A percentile compares a stretch with the other conserved stretches of the same genome.
phyloP scores from a whole-genome alignment of 1,139 yeast species.

The Saccharomyces hybrid region DNA sequence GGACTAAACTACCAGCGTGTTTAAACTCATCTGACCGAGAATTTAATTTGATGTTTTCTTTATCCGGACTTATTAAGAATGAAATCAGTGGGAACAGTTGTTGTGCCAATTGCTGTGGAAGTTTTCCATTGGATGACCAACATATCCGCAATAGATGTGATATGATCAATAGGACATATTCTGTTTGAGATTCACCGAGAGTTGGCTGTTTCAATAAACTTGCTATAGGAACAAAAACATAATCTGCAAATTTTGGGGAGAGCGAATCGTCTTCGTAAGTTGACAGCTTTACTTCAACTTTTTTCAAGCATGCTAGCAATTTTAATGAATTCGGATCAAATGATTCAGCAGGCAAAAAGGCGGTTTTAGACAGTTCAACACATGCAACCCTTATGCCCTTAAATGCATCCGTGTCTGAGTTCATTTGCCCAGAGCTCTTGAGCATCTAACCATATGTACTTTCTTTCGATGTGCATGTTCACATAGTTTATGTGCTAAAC shows the following conservation, averaged over 20 bases:
- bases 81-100: conserved; percentile 46
- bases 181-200: conserved; percentile 40
- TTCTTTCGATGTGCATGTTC: not conserved
- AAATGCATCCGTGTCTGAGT: conserved; percentile 7
- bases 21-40: conserved; percentile 37
- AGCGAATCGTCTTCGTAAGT: conserved; percentile 14
- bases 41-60: conserved; percentile 12
- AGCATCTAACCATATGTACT: not conserved
- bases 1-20: conserved; percentile 37
- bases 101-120: conserved; percentile 37
- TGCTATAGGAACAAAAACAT: conserved; percentile 54
- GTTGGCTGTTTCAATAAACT: conserved; percentile 41
- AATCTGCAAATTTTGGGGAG: conserved; percentile 47
- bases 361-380: conserved; percentile 36
- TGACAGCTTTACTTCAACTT: conserved; percentile 26
- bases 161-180: conserved; percentile 38
- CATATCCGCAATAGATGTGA: conserved; percentile 37
- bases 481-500: too few relatives aligned
- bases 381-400: conserved; percentile 34
- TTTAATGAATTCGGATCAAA: conserved; percentile 30
- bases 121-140: conserved; percentile 39
- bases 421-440: conserved; percentile 1
- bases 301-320: conserved; percentile 32
- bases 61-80: conserved; percentile 35
- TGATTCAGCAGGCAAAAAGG: conserved; percentile 35